Evolutionary conservation across 169 alveolate genomes (phyloP), one percentile per base, ranked within the genome.

Genomic region (Amoebophrya sp.): DNA sequence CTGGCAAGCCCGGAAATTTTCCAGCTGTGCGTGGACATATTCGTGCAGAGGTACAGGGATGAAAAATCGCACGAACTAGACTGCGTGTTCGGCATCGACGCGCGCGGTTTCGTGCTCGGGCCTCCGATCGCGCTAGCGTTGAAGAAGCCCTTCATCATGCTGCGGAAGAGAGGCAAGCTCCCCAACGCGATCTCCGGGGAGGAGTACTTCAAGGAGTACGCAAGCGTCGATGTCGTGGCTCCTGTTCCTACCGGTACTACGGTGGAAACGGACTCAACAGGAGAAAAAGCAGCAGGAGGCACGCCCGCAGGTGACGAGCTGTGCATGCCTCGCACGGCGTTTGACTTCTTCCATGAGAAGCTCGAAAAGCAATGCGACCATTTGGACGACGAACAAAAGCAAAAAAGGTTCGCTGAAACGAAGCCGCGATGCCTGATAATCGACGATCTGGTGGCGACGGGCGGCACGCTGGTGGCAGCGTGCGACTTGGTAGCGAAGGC

Each of bases 101-200:
- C 58, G 29, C 0, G 89, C 18, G 89, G 89, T n/a, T 87, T 87
- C 89, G 58, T 87, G 5, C 48, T 87, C 34, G 89, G 89, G 0
- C 89, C 89, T 16, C 38, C 42, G 50, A 40, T 87, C 31, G 89
- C 89, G 31, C 31, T 87, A 0, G 89, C 89, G 0, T 34, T 87
- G 50, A 87, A 87, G 89, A 39, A n/a, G 26, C 89, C 89, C 7
- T 87, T 87, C 34, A 34, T 87, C 43, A 87, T 87, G 89, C 89
- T 87, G 20, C 2, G 89, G 34, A 87, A 87, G 34, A 38, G 13
- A 31, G 89, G 89, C 31, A 87, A 87, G 89, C 50, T 87, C 18
- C 89, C 89, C n/a, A 34, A 34, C 13, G 42, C 89, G 34, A 23
- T 40, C 13, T 7, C 29, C 13, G 89, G 42, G 34, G 50, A 0